Base-by-base conservation (phyloP, 2,329 filamentous ascomycete genomes). In the Neoarthrinium moseri region DNA sequence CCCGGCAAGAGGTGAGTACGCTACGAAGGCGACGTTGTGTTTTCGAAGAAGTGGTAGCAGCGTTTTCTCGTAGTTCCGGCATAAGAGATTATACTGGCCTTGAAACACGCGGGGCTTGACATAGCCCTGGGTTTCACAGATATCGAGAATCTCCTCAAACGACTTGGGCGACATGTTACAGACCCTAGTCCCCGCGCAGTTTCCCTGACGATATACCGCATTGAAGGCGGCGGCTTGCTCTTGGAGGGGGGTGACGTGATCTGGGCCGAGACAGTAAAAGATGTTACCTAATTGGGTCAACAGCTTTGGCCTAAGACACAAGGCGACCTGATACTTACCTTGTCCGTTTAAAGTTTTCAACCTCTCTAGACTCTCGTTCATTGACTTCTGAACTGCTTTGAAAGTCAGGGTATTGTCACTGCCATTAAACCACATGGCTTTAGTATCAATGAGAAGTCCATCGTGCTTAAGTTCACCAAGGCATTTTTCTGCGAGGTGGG, bases 181-280 rank as follows among this genome's bases (percentile, higher is more conserved):
- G 4, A 78, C 50, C 0, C 70, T 72, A 38, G 74, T 69, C 2
- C 66, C 58, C 43, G 60, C 58, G 56, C 71, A 73, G 42, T 59
- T 56, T 18, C 69, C 67, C 6, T 54, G 68, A 56, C 80, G 77
- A 65, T 86, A 81, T 39, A 87, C 59, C 54, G 82, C 72, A 58
- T 88, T 74, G 47, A 83, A 70, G 5, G 75, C 80, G 54, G 75
- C 71, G 12, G 87, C 63, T 1, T 83, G 84, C 57, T 86, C 79
- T 11, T 73, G 74, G 50, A 87, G 82, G 0, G 78, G 75, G 2
- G 59, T 50, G 2, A n/a, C 49, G 75, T 78, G 41, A 51, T 63
- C 56, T 80, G 70, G 70, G 5, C 74, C 77, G 42, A 87, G 71
- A 38, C 87, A 80, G 75, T 84, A 86, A 2, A 83, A 84, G 45